Evolutionary conservation across 345 rosid species (phyloP), one percentile per base, ranked within the genome.

Genomic region (Aquilaria sinensis): DNA sequence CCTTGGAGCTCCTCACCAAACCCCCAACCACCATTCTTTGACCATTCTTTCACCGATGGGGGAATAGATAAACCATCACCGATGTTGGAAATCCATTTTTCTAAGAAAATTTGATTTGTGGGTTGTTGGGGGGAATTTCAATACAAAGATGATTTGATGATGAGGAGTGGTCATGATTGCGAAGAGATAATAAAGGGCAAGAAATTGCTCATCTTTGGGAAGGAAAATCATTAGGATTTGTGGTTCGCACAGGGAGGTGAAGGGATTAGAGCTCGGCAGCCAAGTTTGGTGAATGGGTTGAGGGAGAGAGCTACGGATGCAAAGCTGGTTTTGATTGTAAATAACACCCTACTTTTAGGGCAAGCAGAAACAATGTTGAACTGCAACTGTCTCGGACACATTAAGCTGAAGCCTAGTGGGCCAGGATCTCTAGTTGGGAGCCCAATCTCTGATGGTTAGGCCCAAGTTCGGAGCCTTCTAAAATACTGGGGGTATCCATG

Each of bases 1-100:
- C 92, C 66, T 68, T 86, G 47, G 81, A 83, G 72, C 92, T 74
- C 80, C 78, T 90, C 9, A 93, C 90, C 98, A 97, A 90, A n/a
- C 98, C 98, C 3, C 98, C 98, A 32, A 89, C 55, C 57, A 87
- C 85, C 31, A 87, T 61, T 16, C 74, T 82, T 64, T 82, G 49
- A 1, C 89, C 90, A 3, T 55, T 49, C 14, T 82, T 53, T 10
- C 80, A 8, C 43, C 43, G 4, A 4, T 8, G 43, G 43, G 2
- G 6, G 46, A 30, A 41, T n/a, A n/a, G n/a, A n/a, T n/a, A n/a
- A 33, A 2, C 47, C n/a, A 53, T 12, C 2, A 65, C 48, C 12
- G 34, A 37, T 12, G 70, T 7, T 54, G 56, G 23, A 71, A 63
- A 7, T 74, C 74, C 85, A 78, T 79, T 47, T 55, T 47, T 54